phyloP scores from a whole-genome alignment of 768 basidiomycete species.

The Mycena floridula region DNA sequence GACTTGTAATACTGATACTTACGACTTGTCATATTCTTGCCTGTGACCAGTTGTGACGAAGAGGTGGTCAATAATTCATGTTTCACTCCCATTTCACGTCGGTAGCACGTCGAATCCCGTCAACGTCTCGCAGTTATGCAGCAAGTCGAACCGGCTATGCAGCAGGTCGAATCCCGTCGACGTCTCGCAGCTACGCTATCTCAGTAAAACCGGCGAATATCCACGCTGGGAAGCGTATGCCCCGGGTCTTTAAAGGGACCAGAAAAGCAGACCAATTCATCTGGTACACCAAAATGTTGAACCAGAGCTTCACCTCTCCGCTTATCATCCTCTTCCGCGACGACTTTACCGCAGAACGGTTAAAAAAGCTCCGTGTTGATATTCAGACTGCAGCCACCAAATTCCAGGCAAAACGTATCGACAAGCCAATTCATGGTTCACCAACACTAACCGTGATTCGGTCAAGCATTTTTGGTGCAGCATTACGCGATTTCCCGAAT shows the following conservation, averaged over 20 bases:
- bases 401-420: conserved; percentile 27
- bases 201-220: conserved; percentile 46
- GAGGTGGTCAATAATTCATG: too few relatives aligned
- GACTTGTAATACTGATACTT: not conserved
- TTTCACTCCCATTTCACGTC: too few relatives aligned
- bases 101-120: too few relatives aligned
- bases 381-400: conserved; percentile 52
- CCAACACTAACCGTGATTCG: conserved; percentile 67
- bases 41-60: too few relatives aligned
- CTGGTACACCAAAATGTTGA: conserved; percentile 71
- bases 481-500: conserved; percentile 54
- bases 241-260: conserved; percentile 61
- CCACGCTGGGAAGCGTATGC: conserved; percentile 45
- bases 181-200: conserved; percentile 53
- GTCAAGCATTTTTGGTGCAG: conserved; percentile 76
- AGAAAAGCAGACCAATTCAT: conserved; percentile 80
- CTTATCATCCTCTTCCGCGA: conserved; percentile 76
- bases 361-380: conserved; percentile 64
- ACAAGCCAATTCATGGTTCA: conserved; percentile 15
- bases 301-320: conserved; percentile 47
- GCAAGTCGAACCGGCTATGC: too few relatives aligned
- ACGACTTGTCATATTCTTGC: too few relatives aligned
- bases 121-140: too few relatives aligned
- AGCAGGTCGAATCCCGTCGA: too few relatives aligned
- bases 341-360: conserved; percentile 63